Conservation (phyloP, 257 asterid species). For the Penstemon davidsonii region DNA sequence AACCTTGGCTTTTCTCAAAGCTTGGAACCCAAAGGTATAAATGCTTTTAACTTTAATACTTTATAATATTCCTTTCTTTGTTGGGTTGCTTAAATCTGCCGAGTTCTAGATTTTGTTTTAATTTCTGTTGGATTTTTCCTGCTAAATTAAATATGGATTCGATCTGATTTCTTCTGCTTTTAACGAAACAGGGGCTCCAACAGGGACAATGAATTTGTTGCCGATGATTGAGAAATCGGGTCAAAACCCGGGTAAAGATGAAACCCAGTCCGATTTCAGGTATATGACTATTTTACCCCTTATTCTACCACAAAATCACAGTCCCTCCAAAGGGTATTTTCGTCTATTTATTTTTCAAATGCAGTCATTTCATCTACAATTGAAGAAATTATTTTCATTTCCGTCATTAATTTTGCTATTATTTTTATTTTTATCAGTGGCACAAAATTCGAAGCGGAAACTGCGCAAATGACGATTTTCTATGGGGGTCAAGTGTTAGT, state of each 20-base stretch:
- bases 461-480: slow-evolving; percentile 46
- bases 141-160: neutral
- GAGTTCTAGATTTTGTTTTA: slow-evolving; percentile 17
- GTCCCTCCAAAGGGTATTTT: too few species aligned
- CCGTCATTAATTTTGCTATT: too few species aligned
- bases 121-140: slow-evolving; percentile 1
- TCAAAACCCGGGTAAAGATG: slow-evolving; percentile 5
- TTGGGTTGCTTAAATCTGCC: neutral
- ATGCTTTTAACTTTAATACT: neutral
- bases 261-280: slow-evolving; percentile 22
- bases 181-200: slow-evolving; percentile 33
- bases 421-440: slow-evolving; percentile 31
- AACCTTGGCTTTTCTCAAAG: slow-evolving; percentile 43
- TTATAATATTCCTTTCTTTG: neutral
- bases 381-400: too few species aligned
- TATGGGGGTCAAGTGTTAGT: slow-evolving; percentile 50
- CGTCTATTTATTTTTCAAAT: too few species aligned
- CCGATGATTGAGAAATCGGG: slow-evolving; percentile 47
- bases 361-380: too few species aligned
- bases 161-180: too few species aligned
- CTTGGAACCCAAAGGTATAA: slow-evolving; percentile 41
- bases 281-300: neutral
- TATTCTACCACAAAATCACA: neutral
- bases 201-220: slow-evolving; percentile 48
- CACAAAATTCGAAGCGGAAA: slow-evolving; percentile 19